Evolutionary conservation across 495 filamentous ascomycete species (phyloP), one percentile per base, ranked within the genome.

Genomic region (Podospora sp.): DNA sequence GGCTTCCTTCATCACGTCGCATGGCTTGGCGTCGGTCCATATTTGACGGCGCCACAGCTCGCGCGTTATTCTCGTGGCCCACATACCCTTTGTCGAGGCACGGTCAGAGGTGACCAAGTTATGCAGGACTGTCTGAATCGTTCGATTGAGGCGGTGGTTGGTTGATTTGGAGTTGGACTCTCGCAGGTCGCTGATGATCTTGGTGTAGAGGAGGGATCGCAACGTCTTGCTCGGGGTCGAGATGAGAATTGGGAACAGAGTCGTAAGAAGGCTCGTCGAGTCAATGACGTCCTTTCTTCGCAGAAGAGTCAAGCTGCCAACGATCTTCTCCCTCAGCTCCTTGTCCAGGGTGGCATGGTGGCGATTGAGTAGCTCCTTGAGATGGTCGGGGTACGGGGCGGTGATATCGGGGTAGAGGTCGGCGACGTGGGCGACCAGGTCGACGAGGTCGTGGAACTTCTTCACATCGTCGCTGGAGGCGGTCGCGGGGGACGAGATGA

Each of bases 1-100:
- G 0, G 93, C 92, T 78, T 95, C 91, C 80, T 95, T 95, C 93
- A 97, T 97, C 55, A 97, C 88, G 72, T 95, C 92, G 53, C 96
- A 93, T 0, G 95, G 87, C 74, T 92, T 94, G 88, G 58, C 93
- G 82, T 78, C 75, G 46, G 72, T 75, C 77, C 77, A 79, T 18
- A 80, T 69, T 65, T 79, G 78, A 53, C 78, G 74, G 70, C 75
- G 75, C 78, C 78, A 80, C 57, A 80, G 71, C 69, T 80, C 78
- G 26, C 78, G 75, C 2, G 77, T 79, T 60, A 79, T 76, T 11
- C 73, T 63, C 25, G 67, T 92, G 6, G 96, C 94, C 95, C 96
- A 99, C 62, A 97, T 81, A 18, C 91, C 92, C 75, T 96, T 94
- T 20, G 90, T 85, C 2, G 92, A 93, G 25, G 89, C 85, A 51